Evolutionary conservation across 768 basidiomycete genomes (phyloP), one percentile per base, ranked within the genome.

Genomic region (Lactifluus volemus): DNA sequence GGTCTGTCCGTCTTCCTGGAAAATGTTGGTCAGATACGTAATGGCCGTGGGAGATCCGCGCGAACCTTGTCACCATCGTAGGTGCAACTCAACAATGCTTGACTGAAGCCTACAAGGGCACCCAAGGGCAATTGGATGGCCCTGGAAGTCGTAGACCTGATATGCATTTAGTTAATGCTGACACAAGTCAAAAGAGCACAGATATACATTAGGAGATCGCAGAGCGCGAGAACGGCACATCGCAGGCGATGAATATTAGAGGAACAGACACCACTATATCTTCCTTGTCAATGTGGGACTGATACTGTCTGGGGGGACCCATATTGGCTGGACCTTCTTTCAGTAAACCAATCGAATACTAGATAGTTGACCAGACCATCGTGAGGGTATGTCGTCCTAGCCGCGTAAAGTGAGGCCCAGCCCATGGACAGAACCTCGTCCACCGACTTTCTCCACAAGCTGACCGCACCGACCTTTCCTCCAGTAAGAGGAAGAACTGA

Each of bases 121-220:
- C 88, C 90, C n/a, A 89, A 67, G 0, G 91, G 89, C 9, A 92
- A 68, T 63, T 79, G 77, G 0, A 92, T 83, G 17, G 87, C 83
- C 9, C 90, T 81, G 48, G 79, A 75, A 2, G 77, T 76, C 2
- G 77, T 71, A 12, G 83, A 74, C 49, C 87, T 90, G 53, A 53
- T 62, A 41, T 58, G 58, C 49, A 68, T n/a, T 66, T n/a, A 19
- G 42, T 25, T 51, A 57, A 48, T 39, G 59, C 11, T 32, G 55
- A 15, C 34, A 55, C 39, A 8, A 21, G 17, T 39, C 41, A 17
- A 39, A 15, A 6, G 12, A 29, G 60, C 25, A 19, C 55, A 56
- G 25, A 17, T 66, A 52, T 71, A 88, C 87, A 74, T 76, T 39
- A 91, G 67, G 29, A 91, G 73, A 34, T 81, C 79, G 50, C 71